Base-by-base conservation (phyloP, 2,329 filamentous ascomycete genomes). In the Lasiodiplodia hormozganensis region DNA sequence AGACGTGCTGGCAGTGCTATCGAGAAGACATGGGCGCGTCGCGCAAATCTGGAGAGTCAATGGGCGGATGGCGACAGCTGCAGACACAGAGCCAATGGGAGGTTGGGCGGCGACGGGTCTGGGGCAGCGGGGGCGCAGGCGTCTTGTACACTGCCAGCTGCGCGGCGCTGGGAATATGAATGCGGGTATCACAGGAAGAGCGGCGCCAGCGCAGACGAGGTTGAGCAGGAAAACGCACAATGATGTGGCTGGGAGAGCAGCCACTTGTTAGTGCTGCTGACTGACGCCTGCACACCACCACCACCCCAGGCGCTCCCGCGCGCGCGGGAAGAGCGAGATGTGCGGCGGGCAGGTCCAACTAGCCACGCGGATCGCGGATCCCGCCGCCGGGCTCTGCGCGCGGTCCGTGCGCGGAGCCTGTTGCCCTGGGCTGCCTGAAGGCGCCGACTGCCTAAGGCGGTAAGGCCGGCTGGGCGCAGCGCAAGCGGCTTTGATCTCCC, bases 1-100 rank as follows among this genome's bases (percentile, higher is more conserved):
- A 25, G 60, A 11, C 31, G 40, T 21, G 28, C 7, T 47, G 43
- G 16, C 3, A 31, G 14, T 38, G 60, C 47, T 64, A 64, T 38
- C 43, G 60, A n/a, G 31, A 28, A 52, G 60, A 53, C 60, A 64
- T 64, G 60, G 58, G 43, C 58, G 18, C 43, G 40, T 16, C 25
- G 58, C 58, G 40, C n/a, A 28, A 28, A 64, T 47, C 60, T 64
- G 51, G 60, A 51, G 28, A 62, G 58, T 62, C 58, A 62, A 62
- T 36, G 40, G 58, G 38, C 8, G 58, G 58, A 21, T 23, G 40
- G 58, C 58, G 58, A 62, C 58, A 49, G 64, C 53, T 54, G 64
- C 25, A 53, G 25, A 49, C 43, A 51, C 28, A 52, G 18, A 36
- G 31, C 53, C 65, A 67, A 58, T 60, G 52, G 53, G 21, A 38